These are phyloP conservation scores for Primulina huaijiensis DNA, from an alignment of 257 asterid genomes.

Conservation along the genomic window DNA sequence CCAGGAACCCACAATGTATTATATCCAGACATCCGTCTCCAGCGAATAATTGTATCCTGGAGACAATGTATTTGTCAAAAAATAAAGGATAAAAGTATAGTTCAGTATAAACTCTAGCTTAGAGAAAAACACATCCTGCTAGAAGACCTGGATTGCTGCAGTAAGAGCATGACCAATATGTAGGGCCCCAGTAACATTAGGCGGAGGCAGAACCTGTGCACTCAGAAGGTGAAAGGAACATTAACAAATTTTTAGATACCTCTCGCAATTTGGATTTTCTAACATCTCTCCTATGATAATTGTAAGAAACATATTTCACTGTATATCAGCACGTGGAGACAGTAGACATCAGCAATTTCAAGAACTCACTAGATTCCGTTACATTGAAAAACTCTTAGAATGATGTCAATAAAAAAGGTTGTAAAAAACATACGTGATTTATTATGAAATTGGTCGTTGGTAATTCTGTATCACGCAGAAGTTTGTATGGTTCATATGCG, in stretches of 20 bases:
- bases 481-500: neutral
- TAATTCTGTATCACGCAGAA: neutral
- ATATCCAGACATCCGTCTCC: conserved; percentile 96
- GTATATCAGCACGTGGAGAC: neutral
- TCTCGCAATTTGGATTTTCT: no score
- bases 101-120: conserved; percentile 14
- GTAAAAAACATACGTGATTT: no score
- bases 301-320: neutral
- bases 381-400: neutral
- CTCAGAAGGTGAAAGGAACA: conserved; percentile 20
- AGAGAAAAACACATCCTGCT: conserved; percentile 13
- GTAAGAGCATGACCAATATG: conserved; percentile 98
- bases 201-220: conserved; percentile 87
- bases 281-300: neutral
- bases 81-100: conserved; percentile 7
- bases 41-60: conserved; percentile 93
- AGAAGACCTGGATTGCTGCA: conserved; percentile 80
- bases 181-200: conserved; percentile 94
- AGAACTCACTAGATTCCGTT: neutral
- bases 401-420: neutral
- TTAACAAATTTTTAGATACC: neutral
- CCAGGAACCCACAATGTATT: conserved; percentile 95
- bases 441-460: no score
- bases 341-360: neutral
- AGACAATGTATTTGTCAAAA: conserved; percentile 21